These are phyloP conservation scores for Vitis amurensis DNA, from an alignment of 164 flowering plant species.

Conservation along the genomic window DNA sequence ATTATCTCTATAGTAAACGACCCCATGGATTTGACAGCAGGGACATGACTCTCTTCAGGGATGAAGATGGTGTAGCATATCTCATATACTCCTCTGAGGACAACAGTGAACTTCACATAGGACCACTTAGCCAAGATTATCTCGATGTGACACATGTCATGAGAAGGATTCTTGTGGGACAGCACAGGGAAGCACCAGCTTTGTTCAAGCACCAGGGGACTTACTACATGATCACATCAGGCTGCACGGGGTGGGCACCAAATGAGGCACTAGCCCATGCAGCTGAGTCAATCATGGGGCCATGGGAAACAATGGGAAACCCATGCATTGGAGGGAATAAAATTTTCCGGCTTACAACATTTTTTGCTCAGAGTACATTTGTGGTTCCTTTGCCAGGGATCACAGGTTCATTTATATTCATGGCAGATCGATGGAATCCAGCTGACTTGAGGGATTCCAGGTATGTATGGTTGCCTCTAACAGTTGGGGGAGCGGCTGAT, in stretches of 20 bases:
- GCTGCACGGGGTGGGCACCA: constrained; percentile 98
- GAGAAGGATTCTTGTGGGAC: constrained; percentile 71
- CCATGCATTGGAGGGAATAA: constrained; percentile 92
- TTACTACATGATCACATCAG: constrained; percentile 96
- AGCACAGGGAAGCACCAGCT: constrained; percentile 94
- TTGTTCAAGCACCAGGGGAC: constrained; percentile 80
- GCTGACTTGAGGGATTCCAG: constrained; percentile 85
- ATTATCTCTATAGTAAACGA: constrained; percentile 71
- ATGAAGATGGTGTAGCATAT: constrained; percentile 84
- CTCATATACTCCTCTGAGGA: constrained; percentile 88
- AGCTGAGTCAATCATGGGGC: constrained; percentile 90
- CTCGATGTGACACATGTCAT: constrained; percentile 62
- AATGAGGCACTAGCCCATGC: constrained; percentile 93
- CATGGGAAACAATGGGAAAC: constrained; percentile 92
- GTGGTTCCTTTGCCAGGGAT: constrained; percentile 70
- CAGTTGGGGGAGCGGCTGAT: constrained; percentile 78
- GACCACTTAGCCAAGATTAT: constrained; percentile 79
- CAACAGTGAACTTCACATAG: constrained; percentile 90
- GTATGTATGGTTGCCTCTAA: constrained; percentile 90
- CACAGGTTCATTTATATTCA: constrained; percentile 69
- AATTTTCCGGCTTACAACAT: constrained; percentile 63
- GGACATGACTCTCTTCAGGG: constrained; percentile 95
- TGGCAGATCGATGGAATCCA: constrained; percentile 95
- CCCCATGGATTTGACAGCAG: constrained; percentile 95
- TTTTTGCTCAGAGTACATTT: constrained; percentile 84